Evolutionary conservation across 1,284 basidiomycete genomes (phyloP).

Genomic region (Tilletia caries): DNA sequence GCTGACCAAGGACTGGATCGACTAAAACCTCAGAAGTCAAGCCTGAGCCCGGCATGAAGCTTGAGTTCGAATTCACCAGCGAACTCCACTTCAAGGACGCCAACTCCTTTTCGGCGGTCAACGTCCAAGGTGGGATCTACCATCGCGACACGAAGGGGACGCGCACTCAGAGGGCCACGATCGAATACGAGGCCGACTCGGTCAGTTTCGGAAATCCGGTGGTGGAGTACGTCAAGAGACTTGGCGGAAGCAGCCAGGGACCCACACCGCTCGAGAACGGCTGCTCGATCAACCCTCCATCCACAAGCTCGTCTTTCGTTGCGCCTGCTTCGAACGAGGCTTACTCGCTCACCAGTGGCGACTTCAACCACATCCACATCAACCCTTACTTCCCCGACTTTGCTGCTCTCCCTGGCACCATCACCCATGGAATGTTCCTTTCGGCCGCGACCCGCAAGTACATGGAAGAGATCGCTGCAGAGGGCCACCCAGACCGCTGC

Average conservation of each 20-base stretch:
- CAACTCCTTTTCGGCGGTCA: constrained; percentile 74
- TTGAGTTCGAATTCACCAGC: constrained; percentile 84
- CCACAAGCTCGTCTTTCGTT: constrained; percentile 32
- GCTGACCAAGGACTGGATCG: constrained; percentile 95
- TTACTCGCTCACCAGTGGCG: constrained; percentile 91
- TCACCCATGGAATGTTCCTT: constrained; percentile 96
- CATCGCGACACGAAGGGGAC: constrained; percentile 46
- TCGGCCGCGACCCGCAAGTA: constrained; percentile 89
- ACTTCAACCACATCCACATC: constrained; percentile 96
- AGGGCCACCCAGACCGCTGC: constrained; percentile 78
- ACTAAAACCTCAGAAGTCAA: constrained; percentile 79
- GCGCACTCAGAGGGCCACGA: constrained; percentile 40
- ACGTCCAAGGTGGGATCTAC: constrained; percentile 65
- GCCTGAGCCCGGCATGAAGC: constrained; percentile 68
- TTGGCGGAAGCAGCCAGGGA: constrained; percentile 74
- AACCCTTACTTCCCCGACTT: constrained; percentile 97
- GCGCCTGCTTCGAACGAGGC: constrained; percentile 80
- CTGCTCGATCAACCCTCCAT: constrained; percentile 60
- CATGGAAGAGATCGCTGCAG: constrained; percentile 88
- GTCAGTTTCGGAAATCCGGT: constrained; percentile 73
- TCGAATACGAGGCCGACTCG: constrained; percentile 41
- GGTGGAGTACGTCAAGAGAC: constrained; percentile 83
- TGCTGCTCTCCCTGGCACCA: constrained; percentile 90
- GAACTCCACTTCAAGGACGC: constrained; percentile 88
- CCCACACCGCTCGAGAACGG: constrained; percentile 76